Evolutionary conservation across 345 rosid species (phyloP).

Genomic region (Linum lewisii): DNA sequence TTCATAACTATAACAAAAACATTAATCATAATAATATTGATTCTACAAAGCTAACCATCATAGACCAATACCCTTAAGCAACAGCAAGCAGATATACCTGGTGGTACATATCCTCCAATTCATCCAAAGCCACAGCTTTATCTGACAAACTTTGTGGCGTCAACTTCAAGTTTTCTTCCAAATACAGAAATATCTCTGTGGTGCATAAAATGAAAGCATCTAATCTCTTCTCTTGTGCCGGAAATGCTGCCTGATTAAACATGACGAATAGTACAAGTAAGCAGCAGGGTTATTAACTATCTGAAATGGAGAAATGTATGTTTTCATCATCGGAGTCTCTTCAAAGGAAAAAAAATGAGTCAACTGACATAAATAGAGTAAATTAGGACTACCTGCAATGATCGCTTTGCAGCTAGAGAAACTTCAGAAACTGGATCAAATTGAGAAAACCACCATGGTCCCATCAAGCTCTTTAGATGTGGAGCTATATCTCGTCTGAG

Average conservation of each 20-base stretch:
- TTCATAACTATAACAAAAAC: not conserved
- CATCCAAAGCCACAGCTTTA: slow-evolving; percentile 77
- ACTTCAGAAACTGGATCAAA: slow-evolving; percentile 83
- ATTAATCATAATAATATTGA: not conserved
- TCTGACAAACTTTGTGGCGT: slow-evolving; percentile 68
- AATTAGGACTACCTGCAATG: slow-evolving; percentile 56
- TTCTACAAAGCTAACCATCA: too few species aligned
- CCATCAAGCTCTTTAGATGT: slow-evolving; percentile 79
- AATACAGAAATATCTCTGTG: slow-evolving; percentile 58
- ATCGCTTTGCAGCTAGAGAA: slow-evolving; percentile 75
- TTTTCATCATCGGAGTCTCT: not conserved
- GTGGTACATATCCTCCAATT: slow-evolving; percentile 83
- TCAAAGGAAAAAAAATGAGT: not conserved
- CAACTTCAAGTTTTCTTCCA: slow-evolving; percentile 92
- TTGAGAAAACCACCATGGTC: slow-evolving; percentile 99
- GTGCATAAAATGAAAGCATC: slow-evolving; percentile 72
- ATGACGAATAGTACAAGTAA: slow-evolving; percentile 13
- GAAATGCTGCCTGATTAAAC: slow-evolving; percentile 74
- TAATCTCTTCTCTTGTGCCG: slow-evolving; percentile 81
- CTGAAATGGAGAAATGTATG: not conserved
- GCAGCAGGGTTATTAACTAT: slow-evolving; percentile 12
- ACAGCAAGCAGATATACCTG: slow-evolving; percentile 40
- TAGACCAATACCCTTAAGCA: not conserved
- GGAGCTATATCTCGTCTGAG: slow-evolving; percentile 86
- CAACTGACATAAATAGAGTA: not conserved